These are phyloP conservation scores for Coniferiporia sulphurascens DNA, from an alignment of 1,284 basidiomycete species.

Conservation along the genomic window DNA sequence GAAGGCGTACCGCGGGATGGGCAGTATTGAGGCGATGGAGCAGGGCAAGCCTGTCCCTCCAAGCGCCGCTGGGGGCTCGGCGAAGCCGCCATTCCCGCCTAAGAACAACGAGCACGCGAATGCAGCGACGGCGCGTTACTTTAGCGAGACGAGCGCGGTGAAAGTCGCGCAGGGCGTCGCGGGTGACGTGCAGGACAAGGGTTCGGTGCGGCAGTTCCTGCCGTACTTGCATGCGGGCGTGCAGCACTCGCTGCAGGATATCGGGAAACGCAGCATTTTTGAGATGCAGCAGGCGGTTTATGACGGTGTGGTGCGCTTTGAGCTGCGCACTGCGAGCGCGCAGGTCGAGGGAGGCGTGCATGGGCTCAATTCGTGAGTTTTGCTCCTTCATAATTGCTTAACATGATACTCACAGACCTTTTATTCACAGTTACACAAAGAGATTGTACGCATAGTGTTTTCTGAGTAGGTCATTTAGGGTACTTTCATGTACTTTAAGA, in stretches of 20 bases:
- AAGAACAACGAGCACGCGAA: constrained; percentile 75
- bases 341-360: constrained; percentile 97
- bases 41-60: constrained; percentile 54
- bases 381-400: background rate
- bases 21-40: constrained; percentile 95
- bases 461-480: background rate
- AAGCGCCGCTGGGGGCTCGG: constrained; percentile 15
- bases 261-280: constrained; percentile 71
- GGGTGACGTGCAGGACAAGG: constrained; percentile 97
- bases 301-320: constrained; percentile 77
- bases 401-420: background rate
- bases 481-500: background rate
- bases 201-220: constrained; percentile 85
- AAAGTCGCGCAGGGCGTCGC: constrained; percentile 98
- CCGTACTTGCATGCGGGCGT: constrained; percentile 92
- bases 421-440: constrained; percentile 14
- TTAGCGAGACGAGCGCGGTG: constrained; percentile 90
- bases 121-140: constrained; percentile 95
- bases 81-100: constrained; percentile 28
- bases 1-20: constrained; percentile 99
- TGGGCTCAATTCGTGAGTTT: constrained; percentile 80
- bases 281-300: constrained; percentile 62
- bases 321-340: constrained; percentile 91
- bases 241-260: constrained; percentile 95
- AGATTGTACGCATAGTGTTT: constrained; percentile 12